phyloP scores from a whole-genome alignment of 73 alveolate genomes.

The Tetrahymena borealis region DNA sequence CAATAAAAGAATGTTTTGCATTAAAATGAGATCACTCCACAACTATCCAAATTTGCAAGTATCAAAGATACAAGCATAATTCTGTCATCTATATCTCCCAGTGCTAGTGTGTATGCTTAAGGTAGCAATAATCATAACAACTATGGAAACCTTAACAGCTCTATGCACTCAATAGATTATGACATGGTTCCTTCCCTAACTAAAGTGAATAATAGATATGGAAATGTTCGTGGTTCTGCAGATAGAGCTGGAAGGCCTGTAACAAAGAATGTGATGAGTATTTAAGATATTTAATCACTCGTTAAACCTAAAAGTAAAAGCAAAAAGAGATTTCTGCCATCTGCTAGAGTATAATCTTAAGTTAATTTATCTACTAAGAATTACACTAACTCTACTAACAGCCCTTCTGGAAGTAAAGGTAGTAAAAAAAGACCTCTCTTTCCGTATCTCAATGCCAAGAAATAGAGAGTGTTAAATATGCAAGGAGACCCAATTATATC shows the following conservation, averaged over 20 bases:
- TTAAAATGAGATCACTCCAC: not conserved
- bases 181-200: not conserved
- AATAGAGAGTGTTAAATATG: not conserved
- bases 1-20: not conserved
- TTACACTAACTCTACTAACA: not conserved
- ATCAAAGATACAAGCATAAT: not conserved
- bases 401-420: not conserved
- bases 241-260: not conserved
- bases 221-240: not conserved
- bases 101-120: not conserved
- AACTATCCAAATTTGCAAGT: not conserved
- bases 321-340: not conserved
- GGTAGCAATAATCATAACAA: not conserved
- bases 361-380: not conserved
- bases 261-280: not conserved
- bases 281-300: not conserved
- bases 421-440: not conserved
- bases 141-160: not conserved
- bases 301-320: not conserved
- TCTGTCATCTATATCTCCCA: not conserved
- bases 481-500: not conserved
- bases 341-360: not conserved
- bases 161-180: not conserved
- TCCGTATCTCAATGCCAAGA: not conserved
- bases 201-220: not conserved